Evolutionary conservation across 1,284 basidiomycete genomes (phyloP), one percentile per base, ranked within the genome.

Genomic region (Sparassis latifolia): DNA sequence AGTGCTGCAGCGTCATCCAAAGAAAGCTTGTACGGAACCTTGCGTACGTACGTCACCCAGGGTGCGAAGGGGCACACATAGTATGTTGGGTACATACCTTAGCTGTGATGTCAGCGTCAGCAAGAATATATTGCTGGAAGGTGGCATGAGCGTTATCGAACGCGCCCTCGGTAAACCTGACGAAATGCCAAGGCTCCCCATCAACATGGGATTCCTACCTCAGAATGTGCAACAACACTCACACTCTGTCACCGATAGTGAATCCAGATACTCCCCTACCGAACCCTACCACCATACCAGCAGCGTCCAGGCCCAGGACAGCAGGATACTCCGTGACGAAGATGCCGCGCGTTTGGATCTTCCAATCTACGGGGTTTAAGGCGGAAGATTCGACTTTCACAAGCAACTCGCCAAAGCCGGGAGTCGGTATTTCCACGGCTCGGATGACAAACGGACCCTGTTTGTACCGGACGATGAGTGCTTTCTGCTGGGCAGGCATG

Each of bases 331-430:
- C 54, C 1, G 60, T 48, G 12, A 63, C 27, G 37, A 62, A 39
- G 28, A 55, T 10, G 5, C 57, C 59, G 39, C 55, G 58, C 37
- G 57, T 63, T 33, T 67, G 67, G 10, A 71, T 45, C 56, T 75
- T 76, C 60, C 68, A 77, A 58, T 78, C 78, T n/a, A 74, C 55
- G 3, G 77, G 77, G 56, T 79, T 79, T 9, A 80, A 65, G 2
- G 67, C 72, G 6, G 67, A 52, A 0, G 74, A 57, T 4, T 70
- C 53, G 35, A 78, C 53, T 53, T 72, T 73, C 49, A 79, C 66
- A 28, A 78, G 64, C 2, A 80, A 55, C 54, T 79, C 66, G 4
- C 70, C 70, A 3, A 62, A 56, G 5, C 63, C 66, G 2, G 75
- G 72, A 42, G 58, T 66, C 1, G 70, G 72, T 12, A 76, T 56